Conservation (phyloP, 768 basidiomycete genomes). For the Leccinellum rugosiceps region DNA sequence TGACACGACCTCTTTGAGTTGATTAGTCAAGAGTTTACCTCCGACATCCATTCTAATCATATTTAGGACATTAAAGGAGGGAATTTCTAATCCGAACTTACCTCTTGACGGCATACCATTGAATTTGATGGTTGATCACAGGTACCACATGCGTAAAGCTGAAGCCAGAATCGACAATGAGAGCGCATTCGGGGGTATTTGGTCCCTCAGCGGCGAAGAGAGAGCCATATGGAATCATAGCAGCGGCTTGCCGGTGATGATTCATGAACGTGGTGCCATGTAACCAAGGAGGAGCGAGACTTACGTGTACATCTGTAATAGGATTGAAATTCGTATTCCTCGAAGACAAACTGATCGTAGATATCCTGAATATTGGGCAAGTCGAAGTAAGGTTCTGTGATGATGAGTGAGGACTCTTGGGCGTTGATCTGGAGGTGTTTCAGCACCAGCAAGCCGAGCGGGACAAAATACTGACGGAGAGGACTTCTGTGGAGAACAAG, state of each 20-base stretch:
- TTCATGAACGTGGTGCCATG: conserved; percentile 19
- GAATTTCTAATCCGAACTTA: conserved; percentile 29
- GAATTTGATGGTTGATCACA: conserved; percentile 65
- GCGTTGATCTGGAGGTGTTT: conserved; percentile 60
- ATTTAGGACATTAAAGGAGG: conserved; percentile 15
- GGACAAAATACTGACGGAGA: conserved; percentile 47
- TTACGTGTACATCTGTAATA: conserved; percentile 80
- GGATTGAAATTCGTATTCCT: conserved; percentile 91
- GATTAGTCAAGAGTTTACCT: conserved; percentile 93
- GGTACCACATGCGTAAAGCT: conserved; percentile 94
- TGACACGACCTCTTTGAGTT: conserved; percentile 89
- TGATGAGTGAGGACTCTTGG: conserved; percentile 65
- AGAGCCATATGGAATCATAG: conserved; percentile 68
- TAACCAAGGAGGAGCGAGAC: conserved; percentile 31
- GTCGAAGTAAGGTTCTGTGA: conserved; percentile 96
- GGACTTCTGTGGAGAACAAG: conserved; percentile 68
- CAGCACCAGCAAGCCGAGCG: conserved; percentile 1
- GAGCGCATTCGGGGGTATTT: conserved; percentile 68
- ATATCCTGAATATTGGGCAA: conserved; percentile 87
- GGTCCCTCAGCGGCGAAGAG: conserved; percentile 54
- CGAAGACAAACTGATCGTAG: conserved; percentile 94
- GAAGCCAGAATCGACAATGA: conserved; percentile 89
- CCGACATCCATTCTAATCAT: conserved; percentile 82
- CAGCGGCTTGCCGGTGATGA: conserved; percentile 56
- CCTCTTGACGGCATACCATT: conserved; percentile 85